phyloP scores from a whole-genome alignment of 2,329 filamentous ascomycete species.

The Sphaceloma murrayae region DNA sequence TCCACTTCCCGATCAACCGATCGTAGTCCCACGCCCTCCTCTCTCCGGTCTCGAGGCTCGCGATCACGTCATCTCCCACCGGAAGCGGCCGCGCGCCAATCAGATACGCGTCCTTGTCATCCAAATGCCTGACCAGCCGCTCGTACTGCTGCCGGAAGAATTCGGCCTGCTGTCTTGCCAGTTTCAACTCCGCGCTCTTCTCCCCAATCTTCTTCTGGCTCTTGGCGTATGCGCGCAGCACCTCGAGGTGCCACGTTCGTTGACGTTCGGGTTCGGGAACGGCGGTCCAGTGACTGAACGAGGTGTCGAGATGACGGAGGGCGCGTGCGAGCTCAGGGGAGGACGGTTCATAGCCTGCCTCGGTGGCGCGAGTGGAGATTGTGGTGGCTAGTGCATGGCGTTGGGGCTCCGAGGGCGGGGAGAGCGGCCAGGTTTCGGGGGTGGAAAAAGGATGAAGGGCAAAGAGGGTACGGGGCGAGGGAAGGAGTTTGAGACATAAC shows the following conservation, averaged over 20 bases:
- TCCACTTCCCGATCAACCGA: conserved; percentile 19
- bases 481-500: conserved; percentile 70
- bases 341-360: conserved; percentile 28
- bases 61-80: neutral
- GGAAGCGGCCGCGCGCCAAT: neutral
- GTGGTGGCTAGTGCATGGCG: conserved; percentile 51
- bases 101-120: conserved; percentile 16
- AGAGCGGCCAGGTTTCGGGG: conserved; percentile 69
- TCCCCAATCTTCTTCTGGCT: conserved; percentile 32
- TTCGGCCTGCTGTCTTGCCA: conserved; percentile 34
- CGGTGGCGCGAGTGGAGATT: conserved; percentile 26
- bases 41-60: conserved; percentile 9
- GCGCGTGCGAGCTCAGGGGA: conserved; percentile 60
- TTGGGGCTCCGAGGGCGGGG: conserved; percentile 64
- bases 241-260: conserved; percentile 39
- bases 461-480: conserved; percentile 72
- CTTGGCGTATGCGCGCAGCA: conserved; percentile 37
- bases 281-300: conserved; percentile 66
- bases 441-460: conserved; percentile 70
- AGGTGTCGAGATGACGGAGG: conserved; percentile 63
- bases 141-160: conserved; percentile 32
- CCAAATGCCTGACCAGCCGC: conserved; percentile 19
- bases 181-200: conserved; percentile 31
- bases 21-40: conserved; percentile 19
- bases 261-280: conserved; percentile 43